Evolutionary conservation across 495 filamentous ascomycete species (phyloP).

Genomic region (Penicillium robsamsonii): DNA sequence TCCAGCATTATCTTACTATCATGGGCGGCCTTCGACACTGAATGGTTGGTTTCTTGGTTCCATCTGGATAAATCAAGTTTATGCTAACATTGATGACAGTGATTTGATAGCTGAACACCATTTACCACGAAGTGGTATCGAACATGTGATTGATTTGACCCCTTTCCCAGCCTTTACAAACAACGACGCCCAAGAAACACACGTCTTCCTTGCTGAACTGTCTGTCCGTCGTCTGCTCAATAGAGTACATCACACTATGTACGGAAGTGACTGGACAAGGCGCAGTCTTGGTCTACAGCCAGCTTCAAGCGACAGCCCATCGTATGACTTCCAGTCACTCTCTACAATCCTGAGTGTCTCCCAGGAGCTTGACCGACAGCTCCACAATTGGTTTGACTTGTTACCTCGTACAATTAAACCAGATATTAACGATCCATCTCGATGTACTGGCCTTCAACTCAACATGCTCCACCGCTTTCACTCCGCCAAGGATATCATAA

Average conservation of each 20-base stretch:
- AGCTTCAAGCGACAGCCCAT: conserved; percentile 3
- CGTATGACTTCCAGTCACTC: conserved; percentile 6
- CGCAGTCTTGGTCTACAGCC: conserved; percentile 7
- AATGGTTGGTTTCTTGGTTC: background rate
- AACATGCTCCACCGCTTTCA: conserved; percentile 11
- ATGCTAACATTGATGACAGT: background rate
- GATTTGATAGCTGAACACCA: conserved; percentile 13
- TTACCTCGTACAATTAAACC: conserved; percentile 9
- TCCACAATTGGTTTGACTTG: conserved; percentile 4
- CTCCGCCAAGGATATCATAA: conserved; percentile 11
- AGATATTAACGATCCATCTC: conserved; percentile 2
- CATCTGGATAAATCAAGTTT: background rate
- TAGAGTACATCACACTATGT: conserved; percentile 10
- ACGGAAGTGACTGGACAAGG: conserved; percentile 8
- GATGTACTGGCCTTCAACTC: background rate
- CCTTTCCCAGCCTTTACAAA: conserved; percentile 5
- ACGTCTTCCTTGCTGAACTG: conserved; percentile 8
- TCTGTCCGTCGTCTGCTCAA: conserved; percentile 10
- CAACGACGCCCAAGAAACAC: conserved; percentile 1
- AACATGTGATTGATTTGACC: conserved; percentile 7
- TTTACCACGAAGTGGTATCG: conserved; percentile 12
- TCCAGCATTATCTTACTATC: conserved; percentile 6
- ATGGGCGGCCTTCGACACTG: conserved; percentile 5
- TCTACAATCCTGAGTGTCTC: conserved; percentile 7
- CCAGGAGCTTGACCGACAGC: conserved; percentile 9